phyloP scores from a whole-genome alignment of 2,329 filamentous ascomycete genomes.

The Boeremia exigua region DNA sequence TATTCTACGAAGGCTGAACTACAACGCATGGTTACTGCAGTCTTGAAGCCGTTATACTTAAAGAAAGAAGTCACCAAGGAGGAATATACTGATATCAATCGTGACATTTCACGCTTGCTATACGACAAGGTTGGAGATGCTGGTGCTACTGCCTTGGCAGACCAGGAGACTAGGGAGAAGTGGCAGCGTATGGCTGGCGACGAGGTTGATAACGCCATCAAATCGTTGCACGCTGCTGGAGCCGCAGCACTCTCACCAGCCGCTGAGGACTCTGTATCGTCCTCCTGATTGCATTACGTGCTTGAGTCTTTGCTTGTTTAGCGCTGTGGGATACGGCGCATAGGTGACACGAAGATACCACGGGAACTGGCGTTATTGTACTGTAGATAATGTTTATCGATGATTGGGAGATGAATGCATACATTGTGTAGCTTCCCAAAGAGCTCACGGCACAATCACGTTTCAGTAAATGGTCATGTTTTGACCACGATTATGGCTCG shows the following conservation, averaged over 20 bases:
- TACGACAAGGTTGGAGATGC: conserved; percentile 70
- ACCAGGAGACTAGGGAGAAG: conserved; percentile 68
- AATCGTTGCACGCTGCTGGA: conserved; percentile 31
- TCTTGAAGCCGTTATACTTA: conserved; percentile 82
- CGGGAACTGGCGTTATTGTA: conserved; percentile 9
- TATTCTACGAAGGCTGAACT: conserved; percentile 87
- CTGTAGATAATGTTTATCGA: conserved; percentile 7
- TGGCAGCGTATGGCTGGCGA: conserved; percentile 79
- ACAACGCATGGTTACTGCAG: conserved; percentile 83
- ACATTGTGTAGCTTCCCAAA: neutral
- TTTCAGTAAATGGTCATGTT: too few species aligned
- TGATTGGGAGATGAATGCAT: neutral
- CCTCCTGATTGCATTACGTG: conserved; percentile 22
- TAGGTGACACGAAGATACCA: conserved; percentile 12
- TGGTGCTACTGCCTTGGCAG: conserved; percentile 58
- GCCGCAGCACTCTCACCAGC: conserved; percentile 27
- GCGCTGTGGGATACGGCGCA: conserved; percentile 11
- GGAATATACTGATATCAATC: conserved; percentile 91
- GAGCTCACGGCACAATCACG: neutral
- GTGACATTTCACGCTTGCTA: conserved; percentile 83
- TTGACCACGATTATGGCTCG: too few species aligned
- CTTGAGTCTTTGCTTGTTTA: neutral
- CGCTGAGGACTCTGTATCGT: conserved; percentile 38
- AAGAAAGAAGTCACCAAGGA: conserved; percentile 82
- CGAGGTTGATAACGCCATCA: conserved; percentile 79